phyloP scores from a whole-genome alignment of 768 basidiomycete genomes.

The Hygrocybe punicea region DNA sequence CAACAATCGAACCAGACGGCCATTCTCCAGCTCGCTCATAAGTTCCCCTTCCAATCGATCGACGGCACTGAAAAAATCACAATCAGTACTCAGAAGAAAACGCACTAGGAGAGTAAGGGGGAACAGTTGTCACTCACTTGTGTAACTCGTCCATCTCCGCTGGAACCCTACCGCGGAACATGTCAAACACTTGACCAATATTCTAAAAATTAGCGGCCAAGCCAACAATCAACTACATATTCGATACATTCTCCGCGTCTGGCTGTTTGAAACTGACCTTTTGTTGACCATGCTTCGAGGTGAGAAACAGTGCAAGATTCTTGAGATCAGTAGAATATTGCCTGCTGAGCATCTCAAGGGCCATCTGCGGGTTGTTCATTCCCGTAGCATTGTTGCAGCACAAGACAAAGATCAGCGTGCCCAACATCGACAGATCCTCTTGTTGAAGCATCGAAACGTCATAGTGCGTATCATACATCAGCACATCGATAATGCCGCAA shows the following conservation, averaged over 20 bases:
- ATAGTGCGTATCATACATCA: constrained; percentile 68
- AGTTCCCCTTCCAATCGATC: constrained; percentile 84
- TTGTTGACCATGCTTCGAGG: constrained; percentile 64
- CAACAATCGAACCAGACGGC: constrained; percentile 80
- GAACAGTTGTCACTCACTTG: constrained; percentile 45
- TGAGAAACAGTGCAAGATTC: constrained; percentile 71
- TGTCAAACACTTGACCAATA: constrained; percentile 77
- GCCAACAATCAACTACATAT: neutral
- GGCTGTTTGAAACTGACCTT: constrained; percentile 42
- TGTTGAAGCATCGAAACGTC: constrained; percentile 65
- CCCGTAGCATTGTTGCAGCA: constrained; percentile 66
- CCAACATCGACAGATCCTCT: constrained; percentile 86
- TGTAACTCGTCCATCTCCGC: constrained; percentile 86
- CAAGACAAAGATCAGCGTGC: constrained; percentile 75
- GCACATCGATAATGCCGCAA: constrained; percentile 82
- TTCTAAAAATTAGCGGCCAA: constrained; percentile 39
- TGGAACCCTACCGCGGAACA: constrained; percentile 66
- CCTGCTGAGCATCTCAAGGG: constrained; percentile 70
- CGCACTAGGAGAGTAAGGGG: too few relatives aligned
- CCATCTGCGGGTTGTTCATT: constrained; percentile 62
- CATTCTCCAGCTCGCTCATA: constrained; percentile 89
- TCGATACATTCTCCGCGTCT: neutral
- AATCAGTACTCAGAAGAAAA: neutral
- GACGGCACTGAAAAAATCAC: constrained; percentile 49
- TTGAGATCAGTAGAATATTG: constrained; percentile 81